A percentile compares a stretch with the other conserved stretches of the same genome.
Evolutionary conservation across 2,329 filamentous ascomycete genomes (phyloP).

Genomic region (Coniochaeta sp.): DNA sequence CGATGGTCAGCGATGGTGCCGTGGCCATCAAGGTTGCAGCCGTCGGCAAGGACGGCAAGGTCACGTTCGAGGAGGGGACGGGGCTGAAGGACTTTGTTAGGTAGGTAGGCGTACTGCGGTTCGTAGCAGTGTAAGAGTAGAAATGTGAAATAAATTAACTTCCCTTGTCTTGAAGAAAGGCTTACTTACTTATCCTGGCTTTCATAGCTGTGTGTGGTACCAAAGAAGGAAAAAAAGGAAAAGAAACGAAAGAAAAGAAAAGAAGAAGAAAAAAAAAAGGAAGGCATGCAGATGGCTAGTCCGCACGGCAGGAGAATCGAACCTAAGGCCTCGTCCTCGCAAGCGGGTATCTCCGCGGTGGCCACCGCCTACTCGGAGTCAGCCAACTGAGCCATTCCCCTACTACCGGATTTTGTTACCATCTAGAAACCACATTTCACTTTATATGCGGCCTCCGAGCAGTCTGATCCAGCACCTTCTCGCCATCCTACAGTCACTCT

Average conservation of each 20-base stretch:
- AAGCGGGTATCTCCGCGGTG: background rate
- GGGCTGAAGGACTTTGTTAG: conserved; percentile 49
- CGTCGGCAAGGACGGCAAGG: conserved; percentile 55
- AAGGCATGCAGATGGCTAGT: background rate
- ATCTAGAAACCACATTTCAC: background rate
- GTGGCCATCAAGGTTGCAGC: conserved; percentile 34
- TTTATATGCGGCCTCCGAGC: background rate
- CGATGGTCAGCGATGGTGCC: conserved; percentile 26
- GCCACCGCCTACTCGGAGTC: background rate
- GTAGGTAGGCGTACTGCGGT: conserved; percentile 12
- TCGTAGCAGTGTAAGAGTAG: background rate
- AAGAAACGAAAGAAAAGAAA: background rate
- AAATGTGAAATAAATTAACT: background rate
- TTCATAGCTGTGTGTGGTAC: too few species aligned
- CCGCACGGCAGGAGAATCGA: background rate
- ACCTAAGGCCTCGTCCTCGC: background rate
- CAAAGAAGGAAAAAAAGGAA: background rate
- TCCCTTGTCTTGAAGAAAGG: background rate
- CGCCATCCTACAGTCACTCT: too few species aligned
- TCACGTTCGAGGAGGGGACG: conserved; percentile 55
- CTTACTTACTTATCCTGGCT: too few species aligned
- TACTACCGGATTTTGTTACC: background rate
- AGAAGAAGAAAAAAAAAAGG: background rate
- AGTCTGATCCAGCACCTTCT: background rate
- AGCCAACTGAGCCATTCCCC: background rate